Evolutionary conservation across 73 alveolate genomes (phyloP).

Genomic region (Paramecium biaurelia): DNA sequence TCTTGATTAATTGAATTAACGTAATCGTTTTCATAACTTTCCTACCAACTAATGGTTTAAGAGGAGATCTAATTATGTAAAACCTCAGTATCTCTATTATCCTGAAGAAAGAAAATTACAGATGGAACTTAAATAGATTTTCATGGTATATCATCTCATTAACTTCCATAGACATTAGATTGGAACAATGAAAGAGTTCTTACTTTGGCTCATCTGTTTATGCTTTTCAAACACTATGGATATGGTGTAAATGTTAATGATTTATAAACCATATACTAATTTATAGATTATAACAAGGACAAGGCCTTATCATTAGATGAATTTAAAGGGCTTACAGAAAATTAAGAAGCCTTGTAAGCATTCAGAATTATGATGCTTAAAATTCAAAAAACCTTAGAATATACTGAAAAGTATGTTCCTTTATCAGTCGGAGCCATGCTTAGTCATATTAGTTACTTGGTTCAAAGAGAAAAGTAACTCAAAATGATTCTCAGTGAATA

Average conservation of each 20-base stretch:
- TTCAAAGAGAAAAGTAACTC: neutral
- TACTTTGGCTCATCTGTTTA: neutral
- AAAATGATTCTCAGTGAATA: neutral
- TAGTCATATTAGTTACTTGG: neutral
- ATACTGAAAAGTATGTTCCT: neutral
- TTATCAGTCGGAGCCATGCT: neutral
- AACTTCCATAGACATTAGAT: neutral
- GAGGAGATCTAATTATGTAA: neutral
- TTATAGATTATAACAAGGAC: neutral
- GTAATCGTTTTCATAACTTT: neutral
- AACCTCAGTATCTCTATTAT: neutral
- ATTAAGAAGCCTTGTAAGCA: neutral
- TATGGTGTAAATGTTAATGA: neutral
- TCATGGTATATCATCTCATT: neutral
- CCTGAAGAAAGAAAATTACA: neutral
- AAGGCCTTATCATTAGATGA: neutral
- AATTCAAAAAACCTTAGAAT: neutral
- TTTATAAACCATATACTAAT: neutral
- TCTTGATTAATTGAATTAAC: neutral
- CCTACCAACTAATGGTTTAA: neutral
- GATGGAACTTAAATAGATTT: neutral
- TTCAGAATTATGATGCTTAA: neutral
- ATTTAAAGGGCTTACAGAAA: neutral
- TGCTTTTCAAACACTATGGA: conserved; percentile 15
- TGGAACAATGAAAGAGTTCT: neutral